Evolutionary conservation across 441 rosid genomes (phyloP).

Genomic region (Croton laevigatus): DNA sequence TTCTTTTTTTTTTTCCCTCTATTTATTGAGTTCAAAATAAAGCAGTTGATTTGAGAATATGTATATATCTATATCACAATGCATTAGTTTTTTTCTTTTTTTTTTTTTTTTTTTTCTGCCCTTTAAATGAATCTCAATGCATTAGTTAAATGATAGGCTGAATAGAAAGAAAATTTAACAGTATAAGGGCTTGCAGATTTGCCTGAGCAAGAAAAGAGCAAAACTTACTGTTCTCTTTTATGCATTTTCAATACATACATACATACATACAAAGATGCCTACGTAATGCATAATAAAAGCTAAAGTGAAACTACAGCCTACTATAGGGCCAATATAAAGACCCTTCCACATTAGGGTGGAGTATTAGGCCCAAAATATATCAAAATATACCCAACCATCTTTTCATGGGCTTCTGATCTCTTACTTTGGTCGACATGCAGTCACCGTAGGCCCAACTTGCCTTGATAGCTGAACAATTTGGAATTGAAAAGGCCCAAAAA

Average conservation of each 20-base stretch:
- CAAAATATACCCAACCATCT: not conserved
- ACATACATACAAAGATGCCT: no score
- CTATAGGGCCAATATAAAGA: not conserved
- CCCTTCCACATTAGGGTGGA: not conserved
- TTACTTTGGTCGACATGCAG: slow-evolving; percentile 58
- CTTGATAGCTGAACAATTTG: slow-evolving; percentile 54
- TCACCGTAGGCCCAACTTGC: slow-evolving; percentile 69
- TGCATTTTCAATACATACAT: not conserved
- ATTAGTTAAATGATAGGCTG: no score
- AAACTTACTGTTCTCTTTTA: not conserved
- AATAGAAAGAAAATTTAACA: not conserved
- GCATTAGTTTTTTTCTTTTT: no score
- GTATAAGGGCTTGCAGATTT: no score
- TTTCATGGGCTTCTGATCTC: not conserved
- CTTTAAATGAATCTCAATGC: no score
- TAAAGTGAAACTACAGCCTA: not conserved
- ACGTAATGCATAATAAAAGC: not conserved
- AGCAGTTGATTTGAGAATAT: no score
- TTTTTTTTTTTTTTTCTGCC: no score
- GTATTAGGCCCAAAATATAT: not conserved
- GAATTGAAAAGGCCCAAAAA: not conserved
- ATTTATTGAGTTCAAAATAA: no score
- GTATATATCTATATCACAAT: no score
- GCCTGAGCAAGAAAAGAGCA: not conserved
- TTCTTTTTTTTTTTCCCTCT: no score